Evolutionary conservation across 352 stramenopile genomes (phyloP), one percentile per base, ranked within the genome.

Genomic region (Globisporangium echinulatum): DNA sequence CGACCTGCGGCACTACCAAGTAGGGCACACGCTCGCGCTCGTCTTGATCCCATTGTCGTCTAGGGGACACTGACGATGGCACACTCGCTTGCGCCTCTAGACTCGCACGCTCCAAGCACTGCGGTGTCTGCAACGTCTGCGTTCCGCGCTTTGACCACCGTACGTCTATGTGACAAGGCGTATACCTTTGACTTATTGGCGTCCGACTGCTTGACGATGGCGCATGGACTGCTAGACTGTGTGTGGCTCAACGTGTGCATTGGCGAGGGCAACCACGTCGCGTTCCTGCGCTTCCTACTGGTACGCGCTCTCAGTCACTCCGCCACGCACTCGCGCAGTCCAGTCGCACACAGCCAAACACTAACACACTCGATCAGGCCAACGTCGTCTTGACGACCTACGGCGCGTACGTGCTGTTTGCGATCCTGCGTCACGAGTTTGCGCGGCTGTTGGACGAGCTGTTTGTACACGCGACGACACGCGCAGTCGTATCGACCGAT

Each of bases 191-290:
- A 15, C 25, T 25, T 25, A 25, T 25, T 25, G 25, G 25, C 25
- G 25, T 47, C 43, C 43, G 6, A 14, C n/a, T n/a, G 11, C 14
- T 15, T 37, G 37, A 10, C 37, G 13, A 19, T 33, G 10, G 15
- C 36, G 1, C n/a, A 15, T 7, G 7, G 1, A 15, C 9, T 38
- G 38, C 4, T 54, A 79, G 68, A 83, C 56, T 85, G 75, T 17
- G 68, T 80, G 8, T 90, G 77, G 77, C 66, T 90, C 33, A 88
- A 90, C 59, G 56, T 68, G 11, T 90, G 80, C 64, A 70, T 90
- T 48, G 80, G 80, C 14, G 80, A 90, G 59, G 62, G 66, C 13
- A 90, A 90, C 58, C 69, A 90, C 63, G 36, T 64, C 5, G 49
- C 63, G 2, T 90, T 90, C 50, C 56, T 90, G 19, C 68, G 66